Evolutionary conservation across 2,329 filamentous ascomycete species (phyloP).

Genomic region (Neopestalotiopsis clavispora): DNA sequence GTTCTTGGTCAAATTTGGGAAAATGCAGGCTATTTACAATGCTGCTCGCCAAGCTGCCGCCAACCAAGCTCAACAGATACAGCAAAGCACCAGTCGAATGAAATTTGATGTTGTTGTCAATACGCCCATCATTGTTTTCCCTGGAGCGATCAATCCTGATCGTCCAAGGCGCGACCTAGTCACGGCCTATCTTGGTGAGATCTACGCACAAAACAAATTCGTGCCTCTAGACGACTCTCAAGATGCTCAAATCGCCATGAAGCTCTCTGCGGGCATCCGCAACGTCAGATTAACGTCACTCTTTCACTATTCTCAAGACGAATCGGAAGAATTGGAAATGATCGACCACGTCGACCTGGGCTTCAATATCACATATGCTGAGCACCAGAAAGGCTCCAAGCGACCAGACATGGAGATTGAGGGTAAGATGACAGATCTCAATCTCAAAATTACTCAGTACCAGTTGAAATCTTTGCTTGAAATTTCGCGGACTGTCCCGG

Average conservation of each 20-base stretch:
- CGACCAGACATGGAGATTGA: constrained; percentile 91
- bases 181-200: constrained; percentile 94
- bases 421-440: constrained; percentile 91
- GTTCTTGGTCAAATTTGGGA: constrained; percentile 97
- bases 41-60: constrained; percentile 93
- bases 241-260: constrained; percentile 79
- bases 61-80: constrained; percentile 90
- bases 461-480: constrained; percentile 90
- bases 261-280: constrained; percentile 86
- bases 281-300: constrained; percentile 91
- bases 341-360: constrained; percentile 96
- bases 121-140: constrained; percentile 96
- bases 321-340: constrained; percentile 87
- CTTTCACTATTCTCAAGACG: constrained; percentile 76
- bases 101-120: constrained; percentile 93
- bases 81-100: constrained; percentile 87
- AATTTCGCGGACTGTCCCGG: constrained; percentile 84
- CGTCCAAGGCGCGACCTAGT: constrained; percentile 78
- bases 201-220: constrained; percentile 95
- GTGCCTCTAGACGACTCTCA: constrained; percentile 80
- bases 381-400: constrained; percentile 77
- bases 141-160: constrained; percentile 74
- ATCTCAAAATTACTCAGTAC: constrained; percentile 85
- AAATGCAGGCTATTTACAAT: constrained; percentile 99
- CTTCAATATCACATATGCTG: constrained; percentile 89